These are phyloP conservation scores for Tricholoma sp. DNA, from an alignment of 768 basidiomycete species.

Conservation along the genomic window DNA sequence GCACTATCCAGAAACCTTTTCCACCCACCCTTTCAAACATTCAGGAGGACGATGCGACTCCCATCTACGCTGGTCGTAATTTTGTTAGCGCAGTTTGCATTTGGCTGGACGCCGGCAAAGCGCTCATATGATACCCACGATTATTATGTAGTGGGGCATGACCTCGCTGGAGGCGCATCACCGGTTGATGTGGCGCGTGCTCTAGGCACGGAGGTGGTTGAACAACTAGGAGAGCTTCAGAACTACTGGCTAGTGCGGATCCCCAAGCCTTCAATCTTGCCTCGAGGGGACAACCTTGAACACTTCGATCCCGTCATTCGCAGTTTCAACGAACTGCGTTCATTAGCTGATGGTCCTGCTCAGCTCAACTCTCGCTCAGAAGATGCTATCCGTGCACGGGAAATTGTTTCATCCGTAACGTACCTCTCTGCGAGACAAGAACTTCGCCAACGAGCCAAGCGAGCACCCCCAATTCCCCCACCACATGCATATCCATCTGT, in stretches of 20 bases:
- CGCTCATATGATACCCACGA: slow-evolving; percentile 59
- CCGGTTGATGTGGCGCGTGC: slow-evolving; percentile 52
- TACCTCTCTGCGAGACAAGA: slow-evolving; percentile 53
- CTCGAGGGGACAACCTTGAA: slow-evolving; percentile 34
- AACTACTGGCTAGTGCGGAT: slow-evolving; percentile 82
- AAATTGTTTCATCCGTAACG: slow-evolving; percentile 51
- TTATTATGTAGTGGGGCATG: slow-evolving; percentile 80
- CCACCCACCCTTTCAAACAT: slow-evolving; percentile 2
- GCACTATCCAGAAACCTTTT: slow-evolving; percentile 1
- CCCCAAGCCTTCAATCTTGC: slow-evolving; percentile 30
- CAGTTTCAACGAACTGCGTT: slow-evolving; percentile 40
- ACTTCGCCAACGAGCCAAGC: slow-evolving; percentile 65
- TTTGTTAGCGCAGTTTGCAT: slow-evolving; percentile 24
- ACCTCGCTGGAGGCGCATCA: slow-evolving; percentile 44
- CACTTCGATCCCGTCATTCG: slow-evolving; percentile 45
- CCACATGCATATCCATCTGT: slow-evolving; percentile 26
- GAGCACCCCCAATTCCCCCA: slow-evolving; percentile 55
- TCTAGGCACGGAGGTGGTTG: slow-evolving; percentile 82
- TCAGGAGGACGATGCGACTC: slow-evolving; percentile 24
- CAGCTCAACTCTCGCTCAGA: slow-evolving; percentile 37
- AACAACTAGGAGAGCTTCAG: slow-evolving; percentile 77
- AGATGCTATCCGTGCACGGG: slow-evolving; percentile 32
- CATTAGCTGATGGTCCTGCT: slow-evolving; percentile 18
- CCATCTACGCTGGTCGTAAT: slow-evolving; percentile 25
- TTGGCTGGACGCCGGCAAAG: slow-evolving; percentile 38